Percentiles rank a stretch among this genome's conserved stretches.
These are phyloP conservation scores for Conticribra guillardii DNA, from an alignment of 108 stramenopile genomes.

Conservation along the genomic window DNA sequence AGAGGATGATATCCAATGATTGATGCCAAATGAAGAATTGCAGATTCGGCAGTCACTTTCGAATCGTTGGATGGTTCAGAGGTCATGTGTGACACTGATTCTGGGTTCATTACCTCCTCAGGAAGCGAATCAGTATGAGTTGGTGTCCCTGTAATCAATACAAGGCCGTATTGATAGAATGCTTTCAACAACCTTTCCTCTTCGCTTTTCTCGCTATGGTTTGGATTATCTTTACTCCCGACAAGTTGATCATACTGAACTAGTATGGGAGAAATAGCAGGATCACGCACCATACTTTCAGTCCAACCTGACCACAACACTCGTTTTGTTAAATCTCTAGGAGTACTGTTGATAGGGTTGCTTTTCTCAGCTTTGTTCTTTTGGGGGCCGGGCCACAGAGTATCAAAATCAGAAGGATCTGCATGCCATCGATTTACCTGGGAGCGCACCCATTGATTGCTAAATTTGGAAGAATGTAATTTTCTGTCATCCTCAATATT, in stretches of 20 bases:
- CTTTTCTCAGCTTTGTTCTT: slow-evolving; percentile 10
- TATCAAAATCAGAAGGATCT: slow-evolving; percentile 37
- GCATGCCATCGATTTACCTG: slow-evolving; percentile 33
- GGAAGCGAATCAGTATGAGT: slow-evolving; percentile 53
- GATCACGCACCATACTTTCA: slow-evolving; percentile 57
- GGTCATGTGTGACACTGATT: slow-evolving; percentile 10
- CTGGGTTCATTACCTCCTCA: slow-evolving; percentile 13
- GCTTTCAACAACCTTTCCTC: slow-evolving; percentile 54
- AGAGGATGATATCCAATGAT: slow-evolving; percentile 70
- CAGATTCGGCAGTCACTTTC: slow-evolving; percentile 38
- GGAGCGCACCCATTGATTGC: slow-evolving; percentile 51
- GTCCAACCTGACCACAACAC: slow-evolving; percentile 65
- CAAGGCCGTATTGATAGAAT: slow-evolving; percentile 73
- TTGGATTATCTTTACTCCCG: no score
- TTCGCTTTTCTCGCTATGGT: slow-evolving; percentile 22
- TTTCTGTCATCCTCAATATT: not conserved
- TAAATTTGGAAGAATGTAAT: not conserved
- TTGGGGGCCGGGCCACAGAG: no score
- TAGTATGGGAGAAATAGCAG: slow-evolving; percentile 49
- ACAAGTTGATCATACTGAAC: slow-evolving; percentile 59
- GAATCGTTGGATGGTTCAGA: no score
- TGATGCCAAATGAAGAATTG: slow-evolving; percentile 36
- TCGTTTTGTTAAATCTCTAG: slow-evolving; percentile 41
- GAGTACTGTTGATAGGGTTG: not conserved
- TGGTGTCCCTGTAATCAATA: slow-evolving; percentile 72